phyloP scores from a whole-genome alignment of 306 rosid species.

The Dalbergia cultrata region DNA sequence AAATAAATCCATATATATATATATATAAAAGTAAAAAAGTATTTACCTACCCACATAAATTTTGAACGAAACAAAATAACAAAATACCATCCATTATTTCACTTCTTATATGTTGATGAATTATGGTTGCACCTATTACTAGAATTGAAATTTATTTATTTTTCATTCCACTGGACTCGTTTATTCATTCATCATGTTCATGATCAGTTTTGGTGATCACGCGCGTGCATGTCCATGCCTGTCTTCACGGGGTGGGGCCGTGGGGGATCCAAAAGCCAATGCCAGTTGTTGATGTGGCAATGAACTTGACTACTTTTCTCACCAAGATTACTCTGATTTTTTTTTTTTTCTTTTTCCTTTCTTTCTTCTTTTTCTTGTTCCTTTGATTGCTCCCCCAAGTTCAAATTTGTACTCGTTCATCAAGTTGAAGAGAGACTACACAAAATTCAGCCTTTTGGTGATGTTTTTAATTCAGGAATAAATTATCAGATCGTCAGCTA shows the following conservation, averaged over 20 bases:
- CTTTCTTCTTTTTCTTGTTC: too few relatives aligned
- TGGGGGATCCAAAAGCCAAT: constrained; percentile 25
- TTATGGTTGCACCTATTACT: too few relatives aligned
- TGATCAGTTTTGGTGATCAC: constrained; percentile 24
- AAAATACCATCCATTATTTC: too few relatives aligned
- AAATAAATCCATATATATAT: too few relatives aligned
- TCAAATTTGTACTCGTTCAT: constrained; percentile 63
- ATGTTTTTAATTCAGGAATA: neutral
- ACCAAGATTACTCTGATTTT: constrained; percentile 5
- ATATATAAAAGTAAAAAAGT: too few relatives aligned
- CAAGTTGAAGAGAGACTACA: constrained; percentile 18
- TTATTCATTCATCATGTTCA: too few relatives aligned
- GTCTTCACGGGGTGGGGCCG: neutral
- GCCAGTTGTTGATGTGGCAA: constrained; percentile 63
- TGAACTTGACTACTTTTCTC: neutral
- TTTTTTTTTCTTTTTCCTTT: neutral
- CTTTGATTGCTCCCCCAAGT: constrained; percentile 29
- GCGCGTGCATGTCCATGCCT: constrained; percentile 60
- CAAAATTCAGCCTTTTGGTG: neutral
- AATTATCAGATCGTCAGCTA: neutral
- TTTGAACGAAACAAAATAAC: too few relatives aligned
- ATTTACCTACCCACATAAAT: too few relatives aligned
- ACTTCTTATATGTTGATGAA: too few relatives aligned
- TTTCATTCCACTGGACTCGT: too few relatives aligned
- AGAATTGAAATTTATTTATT: too few relatives aligned